These are phyloP conservation scores for Senna tora DNA, from an alignment of 306 rosid genomes.

Conservation along the genomic window DNA sequence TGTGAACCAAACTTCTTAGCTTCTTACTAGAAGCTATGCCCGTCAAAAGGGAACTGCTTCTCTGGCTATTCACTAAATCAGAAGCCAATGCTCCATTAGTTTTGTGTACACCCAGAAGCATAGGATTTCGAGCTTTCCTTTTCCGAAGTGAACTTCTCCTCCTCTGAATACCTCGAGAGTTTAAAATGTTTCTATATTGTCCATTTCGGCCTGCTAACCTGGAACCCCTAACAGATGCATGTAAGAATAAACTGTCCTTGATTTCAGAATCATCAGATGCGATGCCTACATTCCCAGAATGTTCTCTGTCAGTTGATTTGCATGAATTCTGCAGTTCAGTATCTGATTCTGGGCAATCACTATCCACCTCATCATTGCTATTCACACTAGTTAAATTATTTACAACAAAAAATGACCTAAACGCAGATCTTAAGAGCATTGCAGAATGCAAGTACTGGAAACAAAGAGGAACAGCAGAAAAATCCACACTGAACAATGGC, in stretches of 20 bases:
- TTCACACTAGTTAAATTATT: slow-evolving; percentile 33
- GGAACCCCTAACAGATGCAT: slow-evolving; percentile 44
- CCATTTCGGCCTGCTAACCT: slow-evolving; percentile 44
- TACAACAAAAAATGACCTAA: slow-evolving; percentile 38
- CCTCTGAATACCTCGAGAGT: slow-evolving; percentile 49
- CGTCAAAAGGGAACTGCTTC: slow-evolving; percentile 36
- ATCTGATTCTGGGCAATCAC: slow-evolving; percentile 42
- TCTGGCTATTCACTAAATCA: slow-evolving; percentile 47
- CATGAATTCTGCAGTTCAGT: slow-evolving; percentile 5
- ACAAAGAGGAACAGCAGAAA: slow-evolving; percentile 72
- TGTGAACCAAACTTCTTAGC: slow-evolving; percentile 43
- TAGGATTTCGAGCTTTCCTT: slow-evolving; percentile 56
- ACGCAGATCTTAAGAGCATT: slow-evolving; percentile 43
- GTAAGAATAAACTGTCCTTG: slow-evolving; percentile 31
- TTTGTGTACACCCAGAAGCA: slow-evolving; percentile 39
- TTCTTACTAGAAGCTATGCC: slow-evolving; percentile 43
- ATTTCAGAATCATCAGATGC: slow-evolving; percentile 30
- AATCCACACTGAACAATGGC: slow-evolving; percentile 70
- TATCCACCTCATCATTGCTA: slow-evolving; percentile 35
- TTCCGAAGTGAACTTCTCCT: slow-evolving; percentile 65
- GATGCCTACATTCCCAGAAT: slow-evolving; percentile 22
- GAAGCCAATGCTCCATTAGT: slow-evolving; percentile 46
- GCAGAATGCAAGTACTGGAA: slow-evolving; percentile 54
- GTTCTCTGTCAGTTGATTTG: slow-evolving; percentile 20
- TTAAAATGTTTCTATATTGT: slow-evolving; percentile 46